Percentiles rank a stretch among this genome's conserved stretches.
Evolutionary conservation across 2,329 filamentous ascomycete species (phyloP).

Genomic region (Colletotrichum euphorbiae): DNA sequence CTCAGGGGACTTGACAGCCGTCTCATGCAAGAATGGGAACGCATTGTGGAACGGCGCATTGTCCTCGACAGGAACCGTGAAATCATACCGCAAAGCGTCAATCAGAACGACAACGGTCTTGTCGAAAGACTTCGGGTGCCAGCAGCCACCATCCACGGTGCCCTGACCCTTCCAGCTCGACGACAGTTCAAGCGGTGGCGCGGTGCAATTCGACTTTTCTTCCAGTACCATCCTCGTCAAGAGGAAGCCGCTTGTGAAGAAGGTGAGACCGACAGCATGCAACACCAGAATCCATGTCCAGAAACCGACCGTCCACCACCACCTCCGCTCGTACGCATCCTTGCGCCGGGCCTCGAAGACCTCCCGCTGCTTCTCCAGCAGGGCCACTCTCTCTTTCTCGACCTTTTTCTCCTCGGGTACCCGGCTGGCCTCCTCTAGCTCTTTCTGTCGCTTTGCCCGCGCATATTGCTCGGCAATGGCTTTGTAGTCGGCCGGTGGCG

Average conservation of each 20-base stretch:
- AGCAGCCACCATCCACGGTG: slow-evolving; percentile 78
- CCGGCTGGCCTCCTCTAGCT: slow-evolving; percentile 53
- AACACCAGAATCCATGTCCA: slow-evolving; percentile 78
- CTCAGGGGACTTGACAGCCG: slow-evolving; percentile 76
- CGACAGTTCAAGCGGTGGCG: slow-evolving; percentile 71
- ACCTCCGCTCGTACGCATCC: slow-evolving; percentile 62
- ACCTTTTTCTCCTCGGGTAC: slow-evolving; percentile 40
- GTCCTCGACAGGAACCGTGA: slow-evolving; percentile 82
- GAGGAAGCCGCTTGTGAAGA: slow-evolving; percentile 96
- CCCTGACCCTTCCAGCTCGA: slow-evolving; percentile 54
- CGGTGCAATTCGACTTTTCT: slow-evolving; percentile 76
- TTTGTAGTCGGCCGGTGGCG: slow-evolving; percentile 59
- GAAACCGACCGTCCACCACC: slow-evolving; percentile 72
- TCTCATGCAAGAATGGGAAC: slow-evolving; percentile 87
- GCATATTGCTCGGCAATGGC: slow-evolving; percentile 65
- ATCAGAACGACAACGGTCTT: slow-evolving; percentile 92
- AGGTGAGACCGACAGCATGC: slow-evolving; percentile 84
- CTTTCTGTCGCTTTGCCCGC: slow-evolving; percentile 63
- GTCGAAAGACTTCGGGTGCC: slow-evolving; percentile 94
- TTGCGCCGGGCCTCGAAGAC: slow-evolving; percentile 62
- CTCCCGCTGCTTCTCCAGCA: slow-evolving; percentile 58
- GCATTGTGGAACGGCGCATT: slow-evolving; percentile 81
- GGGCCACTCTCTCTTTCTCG: slow-evolving; percentile 50
- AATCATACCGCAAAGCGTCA: slow-evolving; percentile 96
- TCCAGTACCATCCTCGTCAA: slow-evolving; percentile 86